A percentile compares a stretch with the other conserved stretches of the same genome.
Conservation (phyloP, 306 rosid genomes). For the Gynostemma pentaphyllum region DNA sequence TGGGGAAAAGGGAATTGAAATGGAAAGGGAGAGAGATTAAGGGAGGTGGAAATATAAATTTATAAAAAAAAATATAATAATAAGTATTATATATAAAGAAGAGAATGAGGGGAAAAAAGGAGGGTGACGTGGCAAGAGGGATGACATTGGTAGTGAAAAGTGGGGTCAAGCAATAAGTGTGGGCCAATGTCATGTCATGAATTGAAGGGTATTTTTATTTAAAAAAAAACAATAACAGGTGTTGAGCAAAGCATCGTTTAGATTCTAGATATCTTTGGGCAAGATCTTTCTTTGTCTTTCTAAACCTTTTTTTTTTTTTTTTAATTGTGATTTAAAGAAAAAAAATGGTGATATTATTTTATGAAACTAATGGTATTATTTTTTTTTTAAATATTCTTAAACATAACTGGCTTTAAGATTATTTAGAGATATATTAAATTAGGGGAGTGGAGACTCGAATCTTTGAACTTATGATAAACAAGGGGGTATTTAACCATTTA, state of each 20-base stretch:
- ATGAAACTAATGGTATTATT: too few species aligned
- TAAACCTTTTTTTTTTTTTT: background rate
- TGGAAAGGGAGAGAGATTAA: conserved; percentile 1
- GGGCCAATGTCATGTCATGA: background rate
- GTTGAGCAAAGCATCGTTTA: background rate
- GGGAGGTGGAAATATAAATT: background rate
- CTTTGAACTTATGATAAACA: too few species aligned
- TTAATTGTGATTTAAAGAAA: too few species aligned
- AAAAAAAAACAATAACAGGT: background rate
- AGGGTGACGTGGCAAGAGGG: conserved; percentile 17
- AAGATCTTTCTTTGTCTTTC: background rate
- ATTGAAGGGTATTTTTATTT: background rate
- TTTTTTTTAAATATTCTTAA: too few species aligned
- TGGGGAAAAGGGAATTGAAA: background rate
- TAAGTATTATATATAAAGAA: conserved; percentile 11
- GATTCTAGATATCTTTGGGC: conserved; percentile 4
- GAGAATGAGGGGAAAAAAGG: background rate
- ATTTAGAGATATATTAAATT: too few species aligned
- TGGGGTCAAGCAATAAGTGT: conserved; percentile 5
- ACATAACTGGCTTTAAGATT: too few species aligned
- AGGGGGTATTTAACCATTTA: too few species aligned
- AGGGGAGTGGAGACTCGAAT: too few species aligned
- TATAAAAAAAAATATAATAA: background rate
- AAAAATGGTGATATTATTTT: too few species aligned
- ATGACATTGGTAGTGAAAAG: background rate